Percentiles rank a stretch among this genome's conserved stretches.
phyloP scores from a whole-genome alignment of 1,284 basidiomycete species.

The Meira miltonrushii region DNA sequence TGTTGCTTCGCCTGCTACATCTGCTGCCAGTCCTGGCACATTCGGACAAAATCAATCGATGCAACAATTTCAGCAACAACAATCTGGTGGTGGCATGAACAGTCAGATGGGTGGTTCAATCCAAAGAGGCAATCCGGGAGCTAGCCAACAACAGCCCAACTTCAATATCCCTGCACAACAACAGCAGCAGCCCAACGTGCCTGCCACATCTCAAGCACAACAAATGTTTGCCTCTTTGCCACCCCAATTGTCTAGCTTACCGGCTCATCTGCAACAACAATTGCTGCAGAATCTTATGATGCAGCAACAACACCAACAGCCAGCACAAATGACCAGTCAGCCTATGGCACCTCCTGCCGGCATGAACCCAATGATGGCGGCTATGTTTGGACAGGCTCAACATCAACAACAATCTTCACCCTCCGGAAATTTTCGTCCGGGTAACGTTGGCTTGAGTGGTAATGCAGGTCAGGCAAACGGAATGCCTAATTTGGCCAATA shows the following conservation, averaged over 20 bases:
- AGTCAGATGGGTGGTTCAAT: too few relatives aligned
- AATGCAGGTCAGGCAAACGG: too few relatives aligned
- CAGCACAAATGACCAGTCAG: background rate
- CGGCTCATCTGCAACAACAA: conserved; percentile 10
- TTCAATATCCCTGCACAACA: too few relatives aligned
- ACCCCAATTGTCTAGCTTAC: background rate
- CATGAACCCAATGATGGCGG: background rate
- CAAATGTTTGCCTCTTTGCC: too few relatives aligned
- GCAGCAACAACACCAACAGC: conserved; percentile 10
- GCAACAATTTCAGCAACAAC: background rate
- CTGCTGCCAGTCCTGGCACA: background rate
- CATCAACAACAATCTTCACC: conserved; percentile 8
- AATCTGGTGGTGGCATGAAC: background rate
- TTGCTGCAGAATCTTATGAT: conserved; percentile 5
- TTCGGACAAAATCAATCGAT: conserved; percentile 1
- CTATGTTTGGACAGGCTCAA: background rate
- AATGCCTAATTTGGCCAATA: too few relatives aligned
- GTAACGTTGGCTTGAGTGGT: background rate
- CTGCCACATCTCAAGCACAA: too few relatives aligned
- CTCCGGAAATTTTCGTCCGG: background rate
- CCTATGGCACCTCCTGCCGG: conserved; percentile 1
- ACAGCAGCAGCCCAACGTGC: too few relatives aligned
- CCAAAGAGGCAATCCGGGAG: too few relatives aligned
- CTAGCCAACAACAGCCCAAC: too few relatives aligned
- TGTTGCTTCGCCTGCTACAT: background rate